phyloP scores from a whole-genome alignment of 1,284 basidiomycete species.

The Boletus nobilissimus region DNA sequence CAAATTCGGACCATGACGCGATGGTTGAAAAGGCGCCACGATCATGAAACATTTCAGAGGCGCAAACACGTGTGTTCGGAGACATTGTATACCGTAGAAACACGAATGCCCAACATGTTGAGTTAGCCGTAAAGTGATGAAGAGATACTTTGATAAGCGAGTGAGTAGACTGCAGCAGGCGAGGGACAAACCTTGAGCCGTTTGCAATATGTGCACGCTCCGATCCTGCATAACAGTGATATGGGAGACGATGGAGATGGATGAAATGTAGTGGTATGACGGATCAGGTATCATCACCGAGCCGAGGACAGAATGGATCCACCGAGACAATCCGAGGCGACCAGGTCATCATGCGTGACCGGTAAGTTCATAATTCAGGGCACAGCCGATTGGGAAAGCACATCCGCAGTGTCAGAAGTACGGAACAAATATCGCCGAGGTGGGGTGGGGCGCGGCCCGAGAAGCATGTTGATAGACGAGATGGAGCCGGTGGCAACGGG shows the following conservation, averaged over 20 bases:
- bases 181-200: slow-evolving; percentile 75
- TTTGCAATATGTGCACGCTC: slow-evolving; percentile 85
- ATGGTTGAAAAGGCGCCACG: slow-evolving; percentile 13
- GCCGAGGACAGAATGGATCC: slow-evolving; percentile 19
- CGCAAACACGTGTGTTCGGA: slow-evolving; percentile 33
- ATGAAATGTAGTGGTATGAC: slow-evolving; percentile 17
- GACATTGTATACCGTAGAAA: slow-evolving; percentile 31
- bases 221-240: slow-evolving; percentile 59
- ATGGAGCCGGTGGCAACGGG: slow-evolving; percentile 17
- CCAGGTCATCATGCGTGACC: slow-evolving; percentile 11
- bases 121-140: slow-evolving; percentile 22
- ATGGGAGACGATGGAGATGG: slow-evolving; percentile 20
- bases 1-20: slow-evolving; percentile 25
- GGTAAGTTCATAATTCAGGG: slow-evolving; percentile 9
- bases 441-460: background rate
- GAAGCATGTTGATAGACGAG: slow-evolving; percentile 1
- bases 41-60: slow-evolving; percentile 25
- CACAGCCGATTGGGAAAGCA: slow-evolving; percentile 10
- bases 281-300: slow-evolving; percentile 27
- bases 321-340: slow-evolving; percentile 2
- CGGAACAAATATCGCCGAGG: slow-evolving; percentile 10
- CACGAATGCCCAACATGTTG: slow-evolving; percentile 1
- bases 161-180: background rate
- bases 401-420: slow-evolving; percentile 1
- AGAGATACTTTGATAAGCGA: slow-evolving; percentile 38